Conservation (phyloP, 2,329 filamentous ascomycete species). For the Aspergillus sp. region DNA sequence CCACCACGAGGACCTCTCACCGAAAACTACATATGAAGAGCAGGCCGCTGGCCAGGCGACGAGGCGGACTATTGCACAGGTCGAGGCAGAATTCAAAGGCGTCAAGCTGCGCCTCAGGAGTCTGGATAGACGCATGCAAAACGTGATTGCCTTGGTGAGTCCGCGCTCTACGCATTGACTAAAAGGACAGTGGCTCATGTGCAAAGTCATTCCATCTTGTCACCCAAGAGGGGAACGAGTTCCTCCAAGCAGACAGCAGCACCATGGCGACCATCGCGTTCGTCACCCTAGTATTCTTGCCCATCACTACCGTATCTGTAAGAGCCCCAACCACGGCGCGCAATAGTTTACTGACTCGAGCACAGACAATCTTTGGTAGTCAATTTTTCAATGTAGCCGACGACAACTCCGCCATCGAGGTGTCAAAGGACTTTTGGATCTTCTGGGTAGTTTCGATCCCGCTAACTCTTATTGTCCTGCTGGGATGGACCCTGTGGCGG, state of each 20-base stretch:
- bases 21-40: not conserved
- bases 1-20: not conserved
- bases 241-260: not conserved
- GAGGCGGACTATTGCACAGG: not conserved
- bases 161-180: not conserved
- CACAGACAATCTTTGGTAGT: not conserved
- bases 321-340: not conserved
- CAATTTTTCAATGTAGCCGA: not conserved
- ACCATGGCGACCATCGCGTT: slow-evolving; percentile 3
- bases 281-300: not conserved
- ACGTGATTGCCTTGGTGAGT: not conserved
- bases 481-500: not conserved
- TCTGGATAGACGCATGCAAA: slow-evolving; percentile 1
- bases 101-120: not conserved
- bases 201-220: slow-evolving; percentile 1
- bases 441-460: not conserved
- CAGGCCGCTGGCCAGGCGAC: not conserved
- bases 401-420: not conserved
- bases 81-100: not conserved
- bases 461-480: not conserved
- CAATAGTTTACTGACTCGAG: not conserved
- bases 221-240: not conserved
- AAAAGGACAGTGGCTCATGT: not conserved
- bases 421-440: slow-evolving; percentile 1
- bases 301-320: not conserved